phyloP scores from a whole-genome alignment of 2,329 filamentous ascomycete species.

The Pezicula neosporulosa region DNA sequence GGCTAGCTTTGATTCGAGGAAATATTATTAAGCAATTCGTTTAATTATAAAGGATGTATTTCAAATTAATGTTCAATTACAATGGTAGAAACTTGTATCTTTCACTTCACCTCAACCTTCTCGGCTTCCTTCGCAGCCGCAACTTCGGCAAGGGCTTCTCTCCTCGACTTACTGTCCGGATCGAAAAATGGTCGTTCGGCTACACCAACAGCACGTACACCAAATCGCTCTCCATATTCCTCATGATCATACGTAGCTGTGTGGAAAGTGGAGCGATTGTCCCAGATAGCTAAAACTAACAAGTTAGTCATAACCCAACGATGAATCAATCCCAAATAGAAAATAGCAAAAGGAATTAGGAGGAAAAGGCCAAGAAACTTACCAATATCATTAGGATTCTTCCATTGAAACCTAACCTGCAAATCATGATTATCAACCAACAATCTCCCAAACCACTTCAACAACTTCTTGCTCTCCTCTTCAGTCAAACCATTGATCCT shows the following conservation, averaged over 20 bases:
- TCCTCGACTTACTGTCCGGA: slow-evolving; percentile 38
- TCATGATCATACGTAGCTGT: slow-evolving; percentile 51
- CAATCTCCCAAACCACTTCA: slow-evolving; percentile 49
- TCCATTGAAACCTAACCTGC: slow-evolving; percentile 41
- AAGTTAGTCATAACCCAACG: not conserved
- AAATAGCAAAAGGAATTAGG: not conserved
- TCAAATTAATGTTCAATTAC: too few species aligned
- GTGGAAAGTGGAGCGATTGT: slow-evolving; percentile 52
- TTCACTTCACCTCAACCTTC: not conserved
- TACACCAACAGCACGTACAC: slow-evolving; percentile 44
- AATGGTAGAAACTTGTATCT: not conserved
- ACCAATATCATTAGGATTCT: slow-evolving; percentile 28
- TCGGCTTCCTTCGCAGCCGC: not conserved
- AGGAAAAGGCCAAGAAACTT: not conserved
- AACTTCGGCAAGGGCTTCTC: slow-evolving; percentile 31
- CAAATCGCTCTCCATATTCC: slow-evolving; percentile 40
- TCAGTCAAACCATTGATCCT: slow-evolving; percentile 48
- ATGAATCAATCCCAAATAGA: not conserved
- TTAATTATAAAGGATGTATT: too few species aligned
- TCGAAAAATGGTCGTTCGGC: slow-evolving; percentile 50
- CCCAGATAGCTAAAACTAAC: slow-evolving; percentile 45
- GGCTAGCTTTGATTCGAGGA: not conserved
- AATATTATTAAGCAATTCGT: too few species aligned
- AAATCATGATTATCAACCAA: slow-evolving; percentile 53
- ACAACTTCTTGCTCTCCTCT: slow-evolving; percentile 43